These are phyloP conservation scores for Alternaria viburni DNA, from an alignment of 2,329 filamentous ascomycete genomes.

Conservation along the genomic window DNA sequence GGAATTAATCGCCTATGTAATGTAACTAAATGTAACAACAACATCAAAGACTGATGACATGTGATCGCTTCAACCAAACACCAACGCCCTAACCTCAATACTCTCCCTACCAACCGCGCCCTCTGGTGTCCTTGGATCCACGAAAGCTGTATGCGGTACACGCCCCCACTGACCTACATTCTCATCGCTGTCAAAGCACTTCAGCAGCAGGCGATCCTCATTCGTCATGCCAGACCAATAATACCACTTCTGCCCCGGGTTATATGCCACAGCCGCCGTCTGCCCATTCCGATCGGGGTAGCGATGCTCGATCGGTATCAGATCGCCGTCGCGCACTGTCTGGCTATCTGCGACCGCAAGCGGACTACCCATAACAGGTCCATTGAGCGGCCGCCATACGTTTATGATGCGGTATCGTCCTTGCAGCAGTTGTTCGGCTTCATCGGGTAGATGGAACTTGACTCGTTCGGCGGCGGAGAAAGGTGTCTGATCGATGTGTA, in stretches of 20 bases:
- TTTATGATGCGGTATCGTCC: conserved; percentile 84
- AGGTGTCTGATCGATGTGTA: conserved; percentile 85
- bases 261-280: conserved; percentile 72
- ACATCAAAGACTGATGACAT: too few relatives aligned
- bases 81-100: conserved; percentile 85
- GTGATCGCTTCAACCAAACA: conserved; percentile 65
- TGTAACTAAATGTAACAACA: not conserved
- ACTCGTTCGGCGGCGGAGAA: conserved; percentile 71
- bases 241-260: conserved; percentile 72
- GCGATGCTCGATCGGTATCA: conserved; percentile 75
- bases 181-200: conserved; percentile 75
- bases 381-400: conserved; percentile 75
- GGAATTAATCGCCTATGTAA: too few relatives aligned
- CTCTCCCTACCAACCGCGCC: conserved; percentile 79
- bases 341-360: conserved; percentile 64
- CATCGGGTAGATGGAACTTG: conserved; percentile 67
- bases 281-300: conserved; percentile 75
- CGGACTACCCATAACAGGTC: conserved; percentile 62
- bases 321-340: conserved; percentile 65
- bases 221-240: conserved; percentile 81
- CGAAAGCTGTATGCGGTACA: conserved; percentile 65
- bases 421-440: conserved; percentile 69
- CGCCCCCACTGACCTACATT: conserved; percentile 50
- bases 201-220: conserved; percentile 74
- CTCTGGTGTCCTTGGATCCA: conserved; percentile 72